phyloP scores from a whole-genome alignment of 495 filamentous ascomycete genomes.

The Aspergillus sparsus region DNA sequence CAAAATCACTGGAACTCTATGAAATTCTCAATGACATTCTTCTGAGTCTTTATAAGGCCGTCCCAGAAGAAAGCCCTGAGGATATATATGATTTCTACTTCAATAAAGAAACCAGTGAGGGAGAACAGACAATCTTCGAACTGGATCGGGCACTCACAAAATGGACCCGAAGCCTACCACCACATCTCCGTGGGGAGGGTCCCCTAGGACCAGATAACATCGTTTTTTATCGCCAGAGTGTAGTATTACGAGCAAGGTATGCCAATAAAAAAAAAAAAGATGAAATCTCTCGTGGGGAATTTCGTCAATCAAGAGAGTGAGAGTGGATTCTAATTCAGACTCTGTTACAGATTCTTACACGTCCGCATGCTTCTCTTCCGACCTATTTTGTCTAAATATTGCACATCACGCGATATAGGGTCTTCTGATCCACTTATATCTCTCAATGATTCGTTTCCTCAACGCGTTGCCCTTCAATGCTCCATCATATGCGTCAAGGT shows the following conservation, averaged over 20 bases:
- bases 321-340: too few relatives aligned
- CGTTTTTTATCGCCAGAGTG: slow-evolving; percentile 37
- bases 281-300: not conserved
- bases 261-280: not conserved
- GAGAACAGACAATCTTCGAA: slow-evolving; percentile 39
- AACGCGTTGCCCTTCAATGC: slow-evolving; percentile 40
- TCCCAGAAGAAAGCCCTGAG: slow-evolving; percentile 29
- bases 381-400: slow-evolving; percentile 39
- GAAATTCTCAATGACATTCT: slow-evolving; percentile 46
- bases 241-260: slow-evolving; percentile 38
- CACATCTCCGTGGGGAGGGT: slow-evolving; percentile 26
- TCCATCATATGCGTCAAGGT: slow-evolving; percentile 41
- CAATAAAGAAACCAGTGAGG: slow-evolving; percentile 26
- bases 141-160: slow-evolving; percentile 37
- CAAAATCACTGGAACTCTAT: slow-evolving; percentile 42
- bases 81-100: slow-evolving; percentile 40
- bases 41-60: slow-evolving; percentile 36
- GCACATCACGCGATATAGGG: slow-evolving; percentile 32
- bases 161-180: slow-evolving; percentile 36
- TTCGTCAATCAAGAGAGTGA: too few relatives aligned
- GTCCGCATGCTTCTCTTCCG: slow-evolving; percentile 42
- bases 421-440: slow-evolving; percentile 28
- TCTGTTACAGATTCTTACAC: slow-evolving; percentile 32
- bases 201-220: slow-evolving; percentile 15
- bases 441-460: slow-evolving; percentile 38